These are phyloP conservation scores for Saturnispora bothae DNA, from an alignment of 805 yeast genomes.

Conservation along the genomic window DNA sequence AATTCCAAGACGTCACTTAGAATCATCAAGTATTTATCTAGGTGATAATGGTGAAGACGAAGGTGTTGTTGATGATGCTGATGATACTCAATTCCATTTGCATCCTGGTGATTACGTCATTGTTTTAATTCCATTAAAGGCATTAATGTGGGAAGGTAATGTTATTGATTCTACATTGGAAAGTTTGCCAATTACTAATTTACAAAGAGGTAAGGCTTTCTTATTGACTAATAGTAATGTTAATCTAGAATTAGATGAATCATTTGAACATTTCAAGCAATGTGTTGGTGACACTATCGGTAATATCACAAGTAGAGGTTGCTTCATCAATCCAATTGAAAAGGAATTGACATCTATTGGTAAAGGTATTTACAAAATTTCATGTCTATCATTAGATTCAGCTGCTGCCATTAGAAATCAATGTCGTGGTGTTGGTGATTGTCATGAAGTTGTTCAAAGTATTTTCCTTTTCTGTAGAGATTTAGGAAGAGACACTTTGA, in stretches of 20 bases:
- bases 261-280: constrained; percentile 46
- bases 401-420: constrained; percentile 42
- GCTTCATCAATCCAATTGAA: constrained; percentile 66
- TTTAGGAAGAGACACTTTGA: constrained; percentile 61
- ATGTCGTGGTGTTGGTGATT: constrained; percentile 47
- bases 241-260: constrained; percentile 39
- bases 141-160: constrained; percentile 85
- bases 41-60: constrained; percentile 11
- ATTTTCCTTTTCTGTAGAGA: constrained; percentile 73
- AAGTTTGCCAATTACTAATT: constrained; percentile 39
- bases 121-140: constrained; percentile 69
- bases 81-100: constrained; percentile 10
- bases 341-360: constrained; percentile 59
- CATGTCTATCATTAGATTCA: constrained; percentile 53
- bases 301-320: constrained; percentile 47
- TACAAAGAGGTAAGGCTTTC: constrained; percentile 58
- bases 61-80: constrained; percentile 10
- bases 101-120: constrained; percentile 45
- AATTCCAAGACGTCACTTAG: constrained; percentile 26
- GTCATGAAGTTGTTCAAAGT: constrained; percentile 68
- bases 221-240: constrained; percentile 64
- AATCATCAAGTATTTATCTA: constrained; percentile 22
- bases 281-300: constrained; percentile 45
- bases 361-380: constrained; percentile 55
- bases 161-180: constrained; percentile 41